A percentile compares a stretch with the other conserved stretches of the same genome.
Evolutionary conservation across 108 stramenopile species (phyloP).

Genomic region (Discostella stelligeroides): DNA sequence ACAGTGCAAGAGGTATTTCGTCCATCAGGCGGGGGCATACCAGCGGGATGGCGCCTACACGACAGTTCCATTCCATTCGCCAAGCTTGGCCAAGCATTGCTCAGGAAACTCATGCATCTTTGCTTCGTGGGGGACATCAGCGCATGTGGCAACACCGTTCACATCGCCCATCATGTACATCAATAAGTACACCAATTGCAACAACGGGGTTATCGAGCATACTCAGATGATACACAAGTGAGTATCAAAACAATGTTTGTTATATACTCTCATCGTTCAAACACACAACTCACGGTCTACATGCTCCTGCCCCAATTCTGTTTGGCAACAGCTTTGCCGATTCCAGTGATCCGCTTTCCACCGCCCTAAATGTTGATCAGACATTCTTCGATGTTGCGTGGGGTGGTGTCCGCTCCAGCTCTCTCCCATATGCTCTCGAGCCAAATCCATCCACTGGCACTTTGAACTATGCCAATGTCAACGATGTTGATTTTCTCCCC

Average conservation of each 20-base stretch:
- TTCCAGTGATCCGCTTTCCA: neutral
- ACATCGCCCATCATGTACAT: slow-evolving; percentile 21
- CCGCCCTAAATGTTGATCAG: slow-evolving; percentile 12
- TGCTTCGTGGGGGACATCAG: slow-evolving; percentile 23
- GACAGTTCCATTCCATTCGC: slow-evolving; percentile 13
- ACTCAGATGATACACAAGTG: slow-evolving; percentile 36
- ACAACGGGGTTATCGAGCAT: slow-evolving; percentile 32
- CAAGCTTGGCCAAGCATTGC: slow-evolving; percentile 27
- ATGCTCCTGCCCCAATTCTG: too few species aligned
- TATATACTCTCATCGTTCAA: neutral
- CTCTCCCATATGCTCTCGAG: slow-evolving; percentile 18
- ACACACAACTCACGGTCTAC: too few species aligned
- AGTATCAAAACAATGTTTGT: neutral
- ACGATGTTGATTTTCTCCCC: slow-evolving; percentile 11
- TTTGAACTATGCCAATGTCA: slow-evolving; percentile 5
- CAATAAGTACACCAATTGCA: slow-evolving; percentile 36
- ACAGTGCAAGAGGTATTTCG: slow-evolving; percentile 13
- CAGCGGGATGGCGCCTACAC: slow-evolving; percentile 16
- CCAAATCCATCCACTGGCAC: neutral
- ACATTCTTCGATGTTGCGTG: slow-evolving; percentile 21
- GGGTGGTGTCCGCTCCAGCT: slow-evolving; percentile 20
- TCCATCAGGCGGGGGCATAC: slow-evolving; percentile 33
- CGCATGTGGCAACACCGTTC: slow-evolving; percentile 21
- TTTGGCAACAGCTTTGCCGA: slow-evolving; percentile 1
- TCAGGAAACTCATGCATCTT: slow-evolving; percentile 21